Base-by-base conservation (phyloP, 106 monocot genomes). In the Amphibolis antarctica region DNA sequence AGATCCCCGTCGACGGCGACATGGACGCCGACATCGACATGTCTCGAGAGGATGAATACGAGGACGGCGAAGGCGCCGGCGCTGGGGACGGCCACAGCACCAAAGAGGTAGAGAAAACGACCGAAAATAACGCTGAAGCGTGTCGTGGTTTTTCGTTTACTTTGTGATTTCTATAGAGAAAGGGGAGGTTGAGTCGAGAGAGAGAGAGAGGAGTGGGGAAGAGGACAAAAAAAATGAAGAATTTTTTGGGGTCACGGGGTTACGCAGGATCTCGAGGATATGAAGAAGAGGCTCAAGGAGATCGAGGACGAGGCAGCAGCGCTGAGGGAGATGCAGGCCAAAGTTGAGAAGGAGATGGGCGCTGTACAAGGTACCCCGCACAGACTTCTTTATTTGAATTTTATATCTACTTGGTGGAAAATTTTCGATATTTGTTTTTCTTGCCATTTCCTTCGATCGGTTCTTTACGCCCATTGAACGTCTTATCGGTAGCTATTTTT, bases 321-420 rank as follows among this genome's bases (percentile, higher is more conserved):
- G 13, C 76, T 86, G n/a, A 68, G 79, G 4, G 82, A 82, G 79
- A 86, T 86, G 82, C 86, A 86, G 68, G 82, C 79, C 19, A 86
- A 86, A 64, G 86, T 82, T 29, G 82, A 82, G 74, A 86, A 86
- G 74, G 86, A 86, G 62, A 86, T 86, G 86, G 66, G 74, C 9
- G 80, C 77, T 12, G 76, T 69, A n/a, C 77, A 76, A 74, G 84
- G 84, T 84, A 57, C 23, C 28, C 12, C 20, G 26, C 10, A 23
- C 55, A 0, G n/a, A 12, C 24, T 12, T 55, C 24, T 55, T 55
- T 55, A 12, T 55, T 9, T 12, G 22, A n/a, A n/a, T n/a, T n/a
- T n/a, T n/a, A n/a, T n/a, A n/a, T n/a, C n/a, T n/a, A n/a, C n/a
- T n/a, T n/a, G n/a, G n/a, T n/a, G n/a, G n/a, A n/a, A n/a, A n/a